Evolutionary conservation across 352 stramenopile species (phyloP).

Genomic region (Globisporangium megalacanthum): DNA sequence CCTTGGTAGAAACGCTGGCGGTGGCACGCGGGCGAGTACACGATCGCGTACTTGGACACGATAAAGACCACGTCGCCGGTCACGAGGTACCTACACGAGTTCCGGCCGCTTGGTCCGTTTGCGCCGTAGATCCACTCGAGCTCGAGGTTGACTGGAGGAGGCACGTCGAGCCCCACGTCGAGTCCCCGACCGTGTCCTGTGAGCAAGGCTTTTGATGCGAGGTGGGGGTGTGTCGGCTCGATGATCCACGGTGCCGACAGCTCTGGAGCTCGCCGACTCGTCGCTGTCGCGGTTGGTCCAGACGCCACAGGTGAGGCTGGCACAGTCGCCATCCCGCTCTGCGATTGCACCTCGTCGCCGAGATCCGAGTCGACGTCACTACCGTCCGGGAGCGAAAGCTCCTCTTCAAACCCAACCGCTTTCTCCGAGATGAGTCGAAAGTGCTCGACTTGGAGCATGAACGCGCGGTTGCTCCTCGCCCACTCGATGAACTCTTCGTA

Average conservation of each 20-base stretch:
- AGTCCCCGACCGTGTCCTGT: not conserved
- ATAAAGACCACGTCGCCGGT: slow-evolving; percentile 67
- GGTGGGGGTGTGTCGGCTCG: slow-evolving; percentile 21
- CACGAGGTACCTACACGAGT: slow-evolving; percentile 40
- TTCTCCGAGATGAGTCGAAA: slow-evolving; percentile 74
- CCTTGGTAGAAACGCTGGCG: slow-evolving; percentile 69
- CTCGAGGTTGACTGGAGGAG: slow-evolving; percentile 54
- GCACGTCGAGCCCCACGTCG: slow-evolving; percentile 18
- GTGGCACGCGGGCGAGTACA: slow-evolving; percentile 57
- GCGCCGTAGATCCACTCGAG: slow-evolving; percentile 80
- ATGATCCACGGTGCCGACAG: slow-evolving; percentile 41
- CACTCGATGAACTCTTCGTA: slow-evolving; percentile 82
- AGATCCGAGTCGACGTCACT: slow-evolving; percentile 78
- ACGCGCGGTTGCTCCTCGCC: slow-evolving; percentile 77
- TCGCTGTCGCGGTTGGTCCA: not conserved
- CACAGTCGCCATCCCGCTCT: slow-evolving; percentile 1
- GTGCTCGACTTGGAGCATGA: slow-evolving; percentile 81
- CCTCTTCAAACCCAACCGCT: slow-evolving; percentile 53
- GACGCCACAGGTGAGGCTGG: not conserved
- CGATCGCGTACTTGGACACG: slow-evolving; percentile 67
- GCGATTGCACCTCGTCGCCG: slow-evolving; percentile 31
- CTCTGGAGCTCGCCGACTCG: slow-evolving; percentile 10
- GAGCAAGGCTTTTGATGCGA: slow-evolving; percentile 2
- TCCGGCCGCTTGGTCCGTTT: slow-evolving; percentile 32
- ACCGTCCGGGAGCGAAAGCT: slow-evolving; percentile 51